Percentiles rank a stretch among this genome's conserved stretches.
Evolutionary conservation across 2,329 filamentous ascomycete genomes (phyloP).

Genomic region (Dactylellina sp.): DNA sequence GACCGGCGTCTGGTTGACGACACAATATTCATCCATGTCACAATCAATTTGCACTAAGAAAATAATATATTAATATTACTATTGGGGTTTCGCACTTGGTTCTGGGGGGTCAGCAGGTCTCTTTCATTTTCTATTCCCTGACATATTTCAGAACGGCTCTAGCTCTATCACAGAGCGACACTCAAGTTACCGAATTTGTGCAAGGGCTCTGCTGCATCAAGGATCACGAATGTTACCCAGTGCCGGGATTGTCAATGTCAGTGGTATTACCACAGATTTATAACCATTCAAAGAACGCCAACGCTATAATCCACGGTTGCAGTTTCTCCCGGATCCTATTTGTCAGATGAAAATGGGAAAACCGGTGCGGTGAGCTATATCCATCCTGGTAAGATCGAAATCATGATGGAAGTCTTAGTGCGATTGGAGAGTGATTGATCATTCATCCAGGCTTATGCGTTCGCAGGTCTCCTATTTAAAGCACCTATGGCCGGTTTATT

Average conservation of each 20-base stretch:
- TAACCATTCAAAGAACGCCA: conserved; percentile 11
- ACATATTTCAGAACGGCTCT: neutral
- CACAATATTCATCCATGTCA: too few species aligned
- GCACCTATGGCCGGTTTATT: neutral
- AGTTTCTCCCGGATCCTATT: conserved; percentile 6
- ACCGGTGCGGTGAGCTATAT: conserved; percentile 2
- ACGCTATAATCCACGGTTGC: conserved; percentile 8
- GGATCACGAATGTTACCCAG: conserved; percentile 52
- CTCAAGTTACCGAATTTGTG: conserved; percentile 46
- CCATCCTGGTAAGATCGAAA: neutral
- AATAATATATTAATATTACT: too few species aligned
- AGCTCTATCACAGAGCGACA: conserved; percentile 18
- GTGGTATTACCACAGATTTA: conserved; percentile 22
- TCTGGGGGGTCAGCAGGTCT: conserved; percentile 21
- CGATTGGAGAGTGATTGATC: neutral
- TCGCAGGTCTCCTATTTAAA: conserved; percentile 3
- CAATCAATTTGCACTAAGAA: too few species aligned
- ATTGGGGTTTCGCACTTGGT: neutral
- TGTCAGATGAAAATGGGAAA: conserved; percentile 30
- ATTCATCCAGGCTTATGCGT: neutral
- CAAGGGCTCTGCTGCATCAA: conserved; percentile 46
- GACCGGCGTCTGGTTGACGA: too few species aligned
- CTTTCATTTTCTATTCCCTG: conserved; percentile 2
- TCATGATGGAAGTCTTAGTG: neutral
- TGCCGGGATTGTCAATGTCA: conserved; percentile 25